Percentiles rank a stretch among this genome's conserved stretches.
These are phyloP conservation scores for Mycosarcoma maydis DNA, from an alignment of 1,284 basidiomycete species.

Conservation along the genomic window DNA sequence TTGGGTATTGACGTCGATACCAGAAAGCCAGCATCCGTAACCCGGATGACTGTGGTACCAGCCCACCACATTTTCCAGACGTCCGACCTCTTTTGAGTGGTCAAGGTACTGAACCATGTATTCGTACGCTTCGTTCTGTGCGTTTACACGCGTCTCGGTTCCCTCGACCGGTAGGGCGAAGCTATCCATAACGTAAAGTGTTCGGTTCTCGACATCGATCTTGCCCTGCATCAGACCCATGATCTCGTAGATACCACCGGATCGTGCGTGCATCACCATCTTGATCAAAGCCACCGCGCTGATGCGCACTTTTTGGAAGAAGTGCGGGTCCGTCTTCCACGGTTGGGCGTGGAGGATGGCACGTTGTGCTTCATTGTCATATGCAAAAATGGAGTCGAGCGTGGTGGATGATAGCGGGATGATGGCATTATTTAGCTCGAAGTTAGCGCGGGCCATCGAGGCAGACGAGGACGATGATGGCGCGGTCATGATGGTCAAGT, in stretches of 20 bases:
- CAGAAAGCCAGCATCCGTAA: conserved; percentile 98
- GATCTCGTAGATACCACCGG: conserved; percentile 96
- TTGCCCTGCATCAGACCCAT: conserved; percentile 99
- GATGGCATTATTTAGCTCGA: conserved; percentile 83
- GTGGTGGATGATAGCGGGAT: conserved; percentile 42
- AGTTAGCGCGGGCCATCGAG: conserved; percentile 78
- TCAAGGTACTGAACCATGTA: conserved; percentile 96
- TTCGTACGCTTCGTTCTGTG: conserved; percentile 93
- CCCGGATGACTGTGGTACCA: conserved; percentile 99
- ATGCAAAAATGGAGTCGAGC: conserved; percentile 68
- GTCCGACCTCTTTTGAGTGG: conserved; percentile 80
- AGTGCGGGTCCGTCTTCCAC: conserved; percentile 89
- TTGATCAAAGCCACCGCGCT: conserved; percentile 95
- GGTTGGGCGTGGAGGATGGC: conserved; percentile 78
- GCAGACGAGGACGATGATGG: conserved; percentile 13
- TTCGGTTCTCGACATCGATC: conserved; percentile 83
- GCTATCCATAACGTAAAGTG: conserved; percentile 84
- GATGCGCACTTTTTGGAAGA: conserved; percentile 93
- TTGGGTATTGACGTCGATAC: conserved; percentile 96
- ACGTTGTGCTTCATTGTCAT: conserved; percentile 78
- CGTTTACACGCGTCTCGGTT: conserved; percentile 98
- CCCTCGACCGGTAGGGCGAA: conserved; percentile 97
- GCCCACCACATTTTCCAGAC: conserved; percentile 89
- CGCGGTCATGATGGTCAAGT: too few relatives aligned
- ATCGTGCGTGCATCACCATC: conserved; percentile 98